A percentile compares a stretch with the other conserved stretches of the same genome.
phyloP scores from a whole-genome alignment of 345 rosid genomes.

The Triadica sebifera region DNA sequence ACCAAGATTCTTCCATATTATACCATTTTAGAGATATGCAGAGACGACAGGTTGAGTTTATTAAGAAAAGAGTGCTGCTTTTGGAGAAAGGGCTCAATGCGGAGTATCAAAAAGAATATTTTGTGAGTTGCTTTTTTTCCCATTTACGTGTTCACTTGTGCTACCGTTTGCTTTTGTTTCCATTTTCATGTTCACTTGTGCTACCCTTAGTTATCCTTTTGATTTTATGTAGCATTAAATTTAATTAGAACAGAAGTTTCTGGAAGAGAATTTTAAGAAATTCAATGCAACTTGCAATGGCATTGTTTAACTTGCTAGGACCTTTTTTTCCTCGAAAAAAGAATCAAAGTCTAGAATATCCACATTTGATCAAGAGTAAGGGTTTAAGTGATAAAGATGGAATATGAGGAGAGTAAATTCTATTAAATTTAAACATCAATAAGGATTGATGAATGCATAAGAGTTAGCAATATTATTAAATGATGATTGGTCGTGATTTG shows the following conservation, averaged over 20 bases:
- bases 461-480: not conserved
- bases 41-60: conserved; percentile 85
- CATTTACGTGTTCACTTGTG: not conserved
- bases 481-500: not conserved
- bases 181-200: too few species aligned
- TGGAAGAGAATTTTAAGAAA: not conserved
- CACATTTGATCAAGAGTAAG: not conserved
- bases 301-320: not conserved
- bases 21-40: conserved; percentile 88
- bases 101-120: conserved; percentile 61
- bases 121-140: conserved; percentile 45
- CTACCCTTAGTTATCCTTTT: not conserved
- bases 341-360: not conserved
- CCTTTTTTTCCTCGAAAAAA: not conserved
- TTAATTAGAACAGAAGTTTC: not conserved
- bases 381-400: not conserved
- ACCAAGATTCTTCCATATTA: conserved; percentile 49
- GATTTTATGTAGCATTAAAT: not conserved
- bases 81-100: conserved; percentile 78
- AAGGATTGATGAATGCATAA: not conserved
- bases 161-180: not conserved
- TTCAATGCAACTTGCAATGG: not conserved
- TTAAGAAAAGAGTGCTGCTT: conserved; percentile 92
- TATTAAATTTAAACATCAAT: not conserved
- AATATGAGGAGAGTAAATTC: not conserved